These are phyloP conservation scores for Suillus decipiens DNA, from an alignment of 768 basidiomycete genomes.

Conservation along the genomic window DNA sequence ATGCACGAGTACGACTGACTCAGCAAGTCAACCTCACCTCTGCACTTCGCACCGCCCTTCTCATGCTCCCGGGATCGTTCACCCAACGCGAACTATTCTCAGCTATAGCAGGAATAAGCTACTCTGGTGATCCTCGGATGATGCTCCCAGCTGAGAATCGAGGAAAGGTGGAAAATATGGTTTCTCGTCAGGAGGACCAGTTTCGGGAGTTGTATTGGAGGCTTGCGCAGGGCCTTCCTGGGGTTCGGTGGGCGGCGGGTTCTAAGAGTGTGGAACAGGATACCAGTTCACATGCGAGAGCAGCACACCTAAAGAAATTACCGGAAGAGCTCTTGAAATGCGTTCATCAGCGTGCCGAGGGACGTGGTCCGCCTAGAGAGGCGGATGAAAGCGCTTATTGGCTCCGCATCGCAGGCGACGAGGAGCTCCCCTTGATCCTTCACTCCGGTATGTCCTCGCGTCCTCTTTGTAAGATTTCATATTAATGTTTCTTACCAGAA, in stretches of 20 bases:
- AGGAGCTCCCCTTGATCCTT: conserved; percentile 53
- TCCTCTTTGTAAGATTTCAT: neutral
- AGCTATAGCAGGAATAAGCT: conserved; percentile 83
- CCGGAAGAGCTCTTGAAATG: conserved; percentile 64
- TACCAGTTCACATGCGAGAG: conserved; percentile 60
- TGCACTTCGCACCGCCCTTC: conserved; percentile 86
- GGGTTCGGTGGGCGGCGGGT: conserved; percentile 69
- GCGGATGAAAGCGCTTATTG: conserved; percentile 78
- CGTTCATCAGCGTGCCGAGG: conserved; percentile 43
- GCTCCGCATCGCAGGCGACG: conserved; percentile 69
- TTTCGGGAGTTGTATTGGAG: conserved; percentile 88
- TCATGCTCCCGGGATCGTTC: conserved; percentile 83
- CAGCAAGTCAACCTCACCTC: conserved; percentile 93
- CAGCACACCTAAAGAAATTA: conserved; percentile 76
- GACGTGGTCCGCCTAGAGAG: conserved; percentile 42
- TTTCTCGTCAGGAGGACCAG: conserved; percentile 74
- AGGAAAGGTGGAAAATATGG: conserved; percentile 92
- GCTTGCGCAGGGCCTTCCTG: conserved; percentile 75
- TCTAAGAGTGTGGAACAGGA: conserved; percentile 72
- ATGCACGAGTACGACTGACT: conserved; percentile 87
- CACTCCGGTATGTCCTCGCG: conserved; percentile 46
- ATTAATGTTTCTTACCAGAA: conserved; percentile 45
- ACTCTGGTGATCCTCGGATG: conserved; percentile 93
- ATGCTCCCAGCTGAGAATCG: conserved; percentile 92
- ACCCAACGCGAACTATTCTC: conserved; percentile 82